These are phyloP conservation scores for Sechiopsis laciniata DNA, from an alignment of 306 rosid species.

Conservation along the genomic window DNA sequence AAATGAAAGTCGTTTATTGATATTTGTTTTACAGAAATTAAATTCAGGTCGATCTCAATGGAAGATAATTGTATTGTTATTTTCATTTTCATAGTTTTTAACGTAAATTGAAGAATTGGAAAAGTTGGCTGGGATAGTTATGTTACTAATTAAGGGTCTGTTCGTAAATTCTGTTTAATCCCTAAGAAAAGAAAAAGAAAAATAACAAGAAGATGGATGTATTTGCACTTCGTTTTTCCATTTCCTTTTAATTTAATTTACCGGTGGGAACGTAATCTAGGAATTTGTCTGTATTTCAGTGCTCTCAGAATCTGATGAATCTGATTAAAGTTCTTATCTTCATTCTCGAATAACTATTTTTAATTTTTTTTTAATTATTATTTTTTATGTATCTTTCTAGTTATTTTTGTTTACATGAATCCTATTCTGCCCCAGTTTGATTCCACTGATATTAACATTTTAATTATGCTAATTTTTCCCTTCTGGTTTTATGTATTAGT, in stretches of 20 bases:
- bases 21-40: not conserved
- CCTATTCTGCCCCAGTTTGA: not conserved
- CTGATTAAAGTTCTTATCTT: not conserved
- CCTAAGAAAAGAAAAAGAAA: not conserved
- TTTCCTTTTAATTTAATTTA: not conserved
- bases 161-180: not conserved
- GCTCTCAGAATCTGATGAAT: constrained; percentile 10
- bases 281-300: constrained; percentile 14
- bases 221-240: not conserved
- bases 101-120: not conserved
- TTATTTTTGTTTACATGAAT: not conserved
- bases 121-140: not conserved
- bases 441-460: no score
- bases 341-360: not conserved
- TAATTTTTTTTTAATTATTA: no score
- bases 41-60: not conserved
- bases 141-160: not conserved
- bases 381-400: not conserved
- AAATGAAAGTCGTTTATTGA: no score
- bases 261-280: no score
- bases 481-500: no score
- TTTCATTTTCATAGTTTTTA: not conserved
- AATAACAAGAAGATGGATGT: not conserved
- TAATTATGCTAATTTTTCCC: no score
- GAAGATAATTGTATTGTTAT: no score